These are phyloP conservation scores for Penicillium sumatraense DNA, from an alignment of 2,329 filamentous ascomycete genomes.

Conservation along the genomic window DNA sequence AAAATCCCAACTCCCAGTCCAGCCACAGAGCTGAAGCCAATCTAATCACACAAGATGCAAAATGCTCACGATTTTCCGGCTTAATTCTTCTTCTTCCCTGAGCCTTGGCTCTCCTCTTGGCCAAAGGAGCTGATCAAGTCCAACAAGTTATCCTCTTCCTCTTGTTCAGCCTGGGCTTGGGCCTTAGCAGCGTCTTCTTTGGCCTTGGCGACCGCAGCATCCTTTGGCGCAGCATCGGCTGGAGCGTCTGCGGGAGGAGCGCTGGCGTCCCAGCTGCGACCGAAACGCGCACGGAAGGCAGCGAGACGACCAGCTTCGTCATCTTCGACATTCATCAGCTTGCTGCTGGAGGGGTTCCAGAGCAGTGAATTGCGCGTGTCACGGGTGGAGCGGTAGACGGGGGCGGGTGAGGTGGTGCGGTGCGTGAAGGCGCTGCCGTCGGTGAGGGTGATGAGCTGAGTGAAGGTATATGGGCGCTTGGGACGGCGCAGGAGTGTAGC, in stretches of 20 bases:
- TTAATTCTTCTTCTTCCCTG: constrained; percentile 42
- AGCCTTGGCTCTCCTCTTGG: constrained; percentile 42
- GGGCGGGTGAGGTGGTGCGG: constrained; percentile 55
- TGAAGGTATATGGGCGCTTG: constrained; percentile 94
- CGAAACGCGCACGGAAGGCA: constrained; percentile 84
- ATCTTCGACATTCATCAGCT: constrained; percentile 84
- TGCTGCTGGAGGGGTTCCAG: constrained; percentile 86
- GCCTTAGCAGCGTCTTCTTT: constrained; percentile 48
- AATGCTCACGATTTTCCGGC: constrained; percentile 12
- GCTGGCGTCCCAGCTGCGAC: constrained; percentile 76
- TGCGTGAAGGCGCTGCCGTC: constrained; percentile 79
- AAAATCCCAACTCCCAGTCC: constrained; percentile 25
- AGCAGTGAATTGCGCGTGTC: constrained; percentile 87
- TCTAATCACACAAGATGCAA: constrained; percentile 8
- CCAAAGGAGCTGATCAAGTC: constrained; percentile 61
- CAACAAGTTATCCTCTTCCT: constrained; percentile 60
- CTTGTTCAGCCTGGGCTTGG: constrained; percentile 53
- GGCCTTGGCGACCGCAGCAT: constrained; percentile 23
- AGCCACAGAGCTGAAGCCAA: constrained; percentile 8
- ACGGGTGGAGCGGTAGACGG: constrained; percentile 69
- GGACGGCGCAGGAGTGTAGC: constrained; percentile 86
- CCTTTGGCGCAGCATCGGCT: constrained; percentile 15
- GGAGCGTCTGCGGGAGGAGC: constrained; percentile 35
- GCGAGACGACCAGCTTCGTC: constrained; percentile 91
- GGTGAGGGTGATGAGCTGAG: constrained; percentile 90